Evolutionary conservation across 345 rosid genomes (phyloP), one percentile per base, ranked within the genome.

Genomic region (Salix suchowensis): DNA sequence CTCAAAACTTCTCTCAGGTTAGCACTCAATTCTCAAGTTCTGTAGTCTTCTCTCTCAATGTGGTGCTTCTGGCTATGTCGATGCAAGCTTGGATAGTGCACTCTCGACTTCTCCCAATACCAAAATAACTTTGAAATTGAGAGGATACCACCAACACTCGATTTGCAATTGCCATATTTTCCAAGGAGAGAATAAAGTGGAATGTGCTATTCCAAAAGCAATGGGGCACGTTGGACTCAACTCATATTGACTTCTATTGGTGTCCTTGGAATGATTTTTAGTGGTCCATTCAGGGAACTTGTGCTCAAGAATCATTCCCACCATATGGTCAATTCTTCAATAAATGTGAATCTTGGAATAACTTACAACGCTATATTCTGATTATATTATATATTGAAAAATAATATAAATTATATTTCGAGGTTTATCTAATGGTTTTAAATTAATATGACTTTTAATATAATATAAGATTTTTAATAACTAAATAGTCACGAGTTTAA

Each of bases 161-260:
- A 67, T 54, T 77, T 37, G 73, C 19, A 64, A 24, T 28, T 28
- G 52, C 52, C 23, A 4, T 34, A n/a, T 4, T 23, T 39, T 46
- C 26, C 18, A 23, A 10, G 50, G 34, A 52, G 48, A 54, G 78
- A 37, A 77, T 26, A 75, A 64, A 9, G 6, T 12, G 1, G 2
- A 23, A 5, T 69, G 52, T 54, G 46, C 67, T 67, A 13, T 77
- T 73, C 73, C 52, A 16, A 62, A 74, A 65, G 44, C 18, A 68
- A 58, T 16, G 65, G 72, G 8, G 65, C 24, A 58, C 28, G 71
- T 70, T 81, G 84, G 76, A 78, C 66, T 78, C 82, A 73, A 70
- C 72, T 73, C 72, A 66, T 66, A 42, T 18, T 75, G 72, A 65
- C 76, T 77, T 79, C 46, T 30, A 64, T 77, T 71, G 75, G 73